Evolutionary conservation across 2,329 filamentous ascomycete species (phyloP), one percentile per base, ranked within the genome.

Genomic region (Scytalidium lignicola): DNA sequence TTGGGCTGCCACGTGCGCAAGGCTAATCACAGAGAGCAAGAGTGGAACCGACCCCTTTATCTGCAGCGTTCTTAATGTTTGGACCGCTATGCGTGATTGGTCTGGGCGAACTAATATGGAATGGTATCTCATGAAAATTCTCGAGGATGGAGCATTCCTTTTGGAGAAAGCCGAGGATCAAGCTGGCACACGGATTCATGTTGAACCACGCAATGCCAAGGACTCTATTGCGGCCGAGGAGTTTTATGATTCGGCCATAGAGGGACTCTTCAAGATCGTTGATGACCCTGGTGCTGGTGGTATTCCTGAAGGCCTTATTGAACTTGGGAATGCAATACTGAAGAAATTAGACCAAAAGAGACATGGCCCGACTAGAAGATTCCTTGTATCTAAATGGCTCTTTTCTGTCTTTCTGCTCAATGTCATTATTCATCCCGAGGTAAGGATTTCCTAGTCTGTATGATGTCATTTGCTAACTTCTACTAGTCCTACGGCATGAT

Each of bases 81-180:
- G 90, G 88, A 84, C 88, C 46, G 78, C 83, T 49, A 88, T 91
- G 78, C 83, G 88, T 54, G 85, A 91, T 67, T 97, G 92, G 91
- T 87, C 89, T 39, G 90, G 90, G 50, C 90, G 86, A 61, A 82
- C 85, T 57, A 93, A 90, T 55, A 83, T 99, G 75, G 91, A 96
- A 70, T 87, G 90, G 70, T 97, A 92, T 66, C 79, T 99, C 12
- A 93, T 96, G 88, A 88, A 93, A 65, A 89, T 95, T 52, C 79
- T 99, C 26, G 89, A 96, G 68, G 88, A 95, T 60, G 93, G 93
- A 57, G 86, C 90, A 37, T 96, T 96, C 64, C 75, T 97, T 50
- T 75, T 96, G 58, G 90, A 96, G 62, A 85, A 87, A 62, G 84
- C 88, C 61, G 88, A 91, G 66, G 86, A 90, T 62, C 86, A 89